Base-by-base conservation (phyloP, 176 grass and related monocot genomes). In the Cymbopogon citratus region DNA sequence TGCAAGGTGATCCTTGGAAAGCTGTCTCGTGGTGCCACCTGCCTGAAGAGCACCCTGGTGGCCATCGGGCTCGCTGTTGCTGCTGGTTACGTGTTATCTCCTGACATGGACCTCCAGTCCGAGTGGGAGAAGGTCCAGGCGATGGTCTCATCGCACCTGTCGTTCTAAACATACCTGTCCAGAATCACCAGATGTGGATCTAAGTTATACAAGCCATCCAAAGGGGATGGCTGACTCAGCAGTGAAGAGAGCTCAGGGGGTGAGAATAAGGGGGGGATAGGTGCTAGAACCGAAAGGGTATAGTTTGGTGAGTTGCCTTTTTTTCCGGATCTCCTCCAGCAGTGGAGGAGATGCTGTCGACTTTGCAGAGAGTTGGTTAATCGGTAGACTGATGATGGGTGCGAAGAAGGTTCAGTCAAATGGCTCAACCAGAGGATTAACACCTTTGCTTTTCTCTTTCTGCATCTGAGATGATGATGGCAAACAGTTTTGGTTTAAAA, bases 1-100 rank as follows among this genome's bases (percentile, higher is more conserved):
- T 99, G 91, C 87, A 99, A 93, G 87, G 60, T 70, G 41, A 86
- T 99, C 60, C 76, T 92, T 67, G 85, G 85, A 48, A 99, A 85
- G 91, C 85, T 99, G 74, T 87, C 70, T 1, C 85, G 77, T 0
- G 69, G 88, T 12, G 74, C 67, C 39, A 71, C 87, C 60, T 99
- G 93, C 80, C 39, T 99, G 61, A 99, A 96, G 70, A 79, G 83
- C 51, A 84, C 80, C 72, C 45, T 92, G 61, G 43, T 92, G 39
- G 69, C 87, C 54, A 85, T 99, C 0, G 28, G 81, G 4, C 80
- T 92, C 2, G 83, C 87, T 4, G 87, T 61, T 35, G 85, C 61
- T 4, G 83, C 85, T 14, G 87, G 82, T 35, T 83, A 89, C 35
- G 67, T 65, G 49, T 48, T 92, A 16, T 87, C 83, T 63, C 84